Conservation (phyloP, 495 filamentous ascomycete species). For the Penicillium cataractarum region DNA sequence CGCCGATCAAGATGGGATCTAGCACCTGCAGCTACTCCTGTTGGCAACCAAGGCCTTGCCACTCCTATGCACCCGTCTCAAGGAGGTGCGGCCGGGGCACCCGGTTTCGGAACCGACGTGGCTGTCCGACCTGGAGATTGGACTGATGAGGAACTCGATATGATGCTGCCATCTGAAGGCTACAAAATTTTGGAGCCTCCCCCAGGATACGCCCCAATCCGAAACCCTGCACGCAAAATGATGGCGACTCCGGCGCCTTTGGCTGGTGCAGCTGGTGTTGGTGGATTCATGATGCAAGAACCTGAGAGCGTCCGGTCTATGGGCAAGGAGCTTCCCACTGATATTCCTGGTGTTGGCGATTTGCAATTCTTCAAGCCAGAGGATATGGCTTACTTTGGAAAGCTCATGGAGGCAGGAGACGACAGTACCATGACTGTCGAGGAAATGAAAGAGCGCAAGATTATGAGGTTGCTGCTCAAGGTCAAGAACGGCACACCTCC, state of each 20-base stretch:
- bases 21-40: constrained; percentile 78
- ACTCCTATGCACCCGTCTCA: constrained; percentile 87
- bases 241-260: constrained; percentile 73
- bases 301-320: constrained; percentile 77
- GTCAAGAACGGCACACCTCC: constrained; percentile 99
- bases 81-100: constrained; percentile 55
- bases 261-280: constrained; percentile 62
- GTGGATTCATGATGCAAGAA: constrained; percentile 98
- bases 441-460: constrained; percentile 96
- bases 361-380: constrained; percentile 98
- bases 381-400: constrained; percentile 99
- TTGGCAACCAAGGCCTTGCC: constrained; percentile 77
- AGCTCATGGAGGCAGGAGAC: constrained; percentile 92
- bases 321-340: constrained; percentile 91
- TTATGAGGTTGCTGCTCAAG: constrained; percentile 94
- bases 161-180: constrained; percentile 87
- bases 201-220: constrained; percentile 86
- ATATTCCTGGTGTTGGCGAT: constrained; percentile 97
- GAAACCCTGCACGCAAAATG: constrained; percentile 74
- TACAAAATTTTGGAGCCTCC: constrained; percentile 94
- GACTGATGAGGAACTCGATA: constrained; percentile 92
- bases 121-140: constrained; percentile 76
- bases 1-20: constrained; percentile 88
- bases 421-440: constrained; percentile 91
- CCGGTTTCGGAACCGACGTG: constrained; percentile 78